Evolutionary conservation across 768 basidiomycete species (phyloP), one percentile per base, ranked within the genome.

Genomic region (Boletus rubescentipes): DNA sequence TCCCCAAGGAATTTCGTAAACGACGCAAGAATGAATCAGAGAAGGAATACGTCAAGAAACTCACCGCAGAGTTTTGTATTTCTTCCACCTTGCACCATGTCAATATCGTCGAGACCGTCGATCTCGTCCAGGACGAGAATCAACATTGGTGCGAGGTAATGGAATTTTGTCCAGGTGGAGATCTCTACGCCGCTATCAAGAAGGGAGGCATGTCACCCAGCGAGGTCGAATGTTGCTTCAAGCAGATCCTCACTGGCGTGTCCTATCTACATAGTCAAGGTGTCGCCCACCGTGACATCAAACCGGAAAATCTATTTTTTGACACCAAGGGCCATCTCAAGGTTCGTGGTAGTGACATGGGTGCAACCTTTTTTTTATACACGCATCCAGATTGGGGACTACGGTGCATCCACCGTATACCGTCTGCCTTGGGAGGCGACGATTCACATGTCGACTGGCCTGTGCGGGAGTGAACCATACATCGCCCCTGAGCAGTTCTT

Each of bases 21-120:
- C 85, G 96, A 58, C 84, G 96, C 63, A 96, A 95, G 83, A 97
- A 96, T 66, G 96, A 99, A 76, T 86, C 94, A 6, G 96, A 99
- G 74, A 97, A 97, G 72, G 96, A 99, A 76, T 99, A 99, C 66
- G 87, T 99, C 76, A 99, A 99, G 85, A 99, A 99, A 73, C 88
- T 99, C 63, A 99, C 96, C 7, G 93, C 96, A 23, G 96, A 98
- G 70, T 98, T 98, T 74, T 98, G 95, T 73, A 98, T 98, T 58
- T 95, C 93, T 40, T 97, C 95, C 35, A 97, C 95, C 2, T 73
- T 98, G 29, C 92, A 93, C 68, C 94, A 96, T 67, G 77, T 85
- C 65, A 98, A 98, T 70, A 83, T 98, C 64, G 95, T 98, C 67
- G 95, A 98, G 77, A 99, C 96, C 7, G 96, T 99, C 54, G 96